Evolutionary conservation across 441 rosid genomes (phyloP).

Genomic region (Theobroma grandiflorum): DNA sequence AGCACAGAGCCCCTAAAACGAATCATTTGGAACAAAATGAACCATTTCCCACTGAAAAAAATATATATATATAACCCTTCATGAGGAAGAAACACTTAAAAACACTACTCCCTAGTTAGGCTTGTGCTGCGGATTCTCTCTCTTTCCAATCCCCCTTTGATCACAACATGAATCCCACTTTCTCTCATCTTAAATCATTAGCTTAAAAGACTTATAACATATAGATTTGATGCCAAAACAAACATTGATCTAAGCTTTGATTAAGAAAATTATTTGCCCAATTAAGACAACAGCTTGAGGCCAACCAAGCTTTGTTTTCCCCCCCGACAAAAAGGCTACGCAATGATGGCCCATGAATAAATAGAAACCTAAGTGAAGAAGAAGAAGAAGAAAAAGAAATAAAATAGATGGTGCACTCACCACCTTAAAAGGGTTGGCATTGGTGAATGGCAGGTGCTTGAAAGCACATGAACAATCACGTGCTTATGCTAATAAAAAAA

Average conservation of each 20-base stretch:
- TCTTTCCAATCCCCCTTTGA: not conserved
- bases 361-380: not conserved
- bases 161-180: not conserved
- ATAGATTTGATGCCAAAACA: not conserved
- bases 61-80: not conserved
- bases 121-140: not conserved
- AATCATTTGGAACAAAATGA: conserved; percentile 9
- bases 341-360: not conserved
- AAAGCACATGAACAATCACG: conserved; percentile 23
- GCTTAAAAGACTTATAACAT: not conserved
- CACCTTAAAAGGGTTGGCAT: not conserved
- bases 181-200: not conserved
- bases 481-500: conserved; percentile 27
- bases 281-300: not conserved
- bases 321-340: conserved; percentile 20
- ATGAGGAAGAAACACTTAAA: not conserved
- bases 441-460: not conserved
- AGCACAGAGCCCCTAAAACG: not conserved
- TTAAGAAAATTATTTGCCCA: conserved; percentile 2
- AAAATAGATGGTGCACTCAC: not conserved
- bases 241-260: not conserved
- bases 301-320: not conserved
- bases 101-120: not conserved
- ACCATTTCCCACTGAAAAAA: conserved; percentile 35
- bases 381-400: not conserved